Evolutionary conservation across 148 eudicot species (phyloP).

Genomic region (Camellia japonica): DNA sequence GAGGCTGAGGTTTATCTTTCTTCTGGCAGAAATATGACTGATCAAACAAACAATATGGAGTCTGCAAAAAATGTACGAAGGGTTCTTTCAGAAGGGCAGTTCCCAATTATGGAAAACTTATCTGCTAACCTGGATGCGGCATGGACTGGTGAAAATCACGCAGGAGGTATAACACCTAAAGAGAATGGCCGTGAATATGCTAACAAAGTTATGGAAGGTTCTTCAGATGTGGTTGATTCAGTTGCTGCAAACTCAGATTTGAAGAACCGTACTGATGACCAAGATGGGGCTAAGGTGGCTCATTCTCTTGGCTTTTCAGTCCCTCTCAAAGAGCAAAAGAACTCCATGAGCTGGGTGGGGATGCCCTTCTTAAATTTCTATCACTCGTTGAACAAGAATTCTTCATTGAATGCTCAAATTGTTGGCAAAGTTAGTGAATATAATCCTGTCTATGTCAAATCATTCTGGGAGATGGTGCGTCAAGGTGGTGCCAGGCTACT

Average conservation of each 20-base stretch:
- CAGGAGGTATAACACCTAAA: slow-evolving; percentile 37
- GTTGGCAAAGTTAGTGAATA: slow-evolving; percentile 59
- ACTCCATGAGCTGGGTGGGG: slow-evolving; percentile 65
- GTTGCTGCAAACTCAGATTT: slow-evolving; percentile 49
- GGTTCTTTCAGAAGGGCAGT: slow-evolving; percentile 67
- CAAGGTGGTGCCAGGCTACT: slow-evolving; percentile 75
- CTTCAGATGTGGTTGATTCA: slow-evolving; percentile 31
- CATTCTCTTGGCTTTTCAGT: slow-evolving; percentile 21
- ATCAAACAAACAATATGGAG: too few relatives aligned
- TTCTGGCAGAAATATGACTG: too few relatives aligned
- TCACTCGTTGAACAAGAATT: slow-evolving; percentile 60
- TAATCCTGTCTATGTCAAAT: slow-evolving; percentile 67
- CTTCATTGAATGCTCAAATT: slow-evolving; percentile 57
- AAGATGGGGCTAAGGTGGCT: slow-evolving; percentile 32
- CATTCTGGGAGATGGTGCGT: slow-evolving; percentile 57
- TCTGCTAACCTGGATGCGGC: slow-evolving; percentile 88
- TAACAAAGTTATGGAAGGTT: slow-evolving; percentile 48
- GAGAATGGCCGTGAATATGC: slow-evolving; percentile 31
- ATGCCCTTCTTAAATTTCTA: slow-evolving; percentile 74
- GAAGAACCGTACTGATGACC: slow-evolving; percentile 46
- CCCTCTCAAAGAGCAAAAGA: slow-evolving; percentile 5
- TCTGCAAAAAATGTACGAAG: slow-evolving; percentile 27
- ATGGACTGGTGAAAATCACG: slow-evolving; percentile 79
- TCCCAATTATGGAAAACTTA: slow-evolving; percentile 41
- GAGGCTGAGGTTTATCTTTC: too few relatives aligned